Percentiles rank a stretch among this genome's conserved stretches.
These are phyloP conservation scores for Aegilops sharonensis DNA, from an alignment of 176 grass and related monocot species.

Conservation along the genomic window DNA sequence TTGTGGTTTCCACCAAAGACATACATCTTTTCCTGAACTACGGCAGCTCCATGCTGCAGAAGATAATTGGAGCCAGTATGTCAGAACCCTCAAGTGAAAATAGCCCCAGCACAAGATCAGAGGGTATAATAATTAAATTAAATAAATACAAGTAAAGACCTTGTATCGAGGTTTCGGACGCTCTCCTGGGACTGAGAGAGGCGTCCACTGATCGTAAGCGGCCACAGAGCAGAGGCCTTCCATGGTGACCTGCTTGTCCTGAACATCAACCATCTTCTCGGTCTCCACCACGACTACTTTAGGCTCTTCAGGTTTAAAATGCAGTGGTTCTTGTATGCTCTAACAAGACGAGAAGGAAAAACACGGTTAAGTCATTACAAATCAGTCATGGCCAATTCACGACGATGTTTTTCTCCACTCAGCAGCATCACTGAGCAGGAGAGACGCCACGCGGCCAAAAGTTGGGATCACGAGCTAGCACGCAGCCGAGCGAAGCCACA, in stretches of 20 bases:
- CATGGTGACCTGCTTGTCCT: slow-evolving; percentile 87
- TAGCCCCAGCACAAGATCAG: background rate
- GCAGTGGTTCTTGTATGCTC: slow-evolving; percentile 39
- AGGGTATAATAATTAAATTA: background rate
- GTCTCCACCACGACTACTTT: slow-evolving; percentile 63
- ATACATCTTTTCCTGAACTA: slow-evolving; percentile 93
- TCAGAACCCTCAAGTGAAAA: slow-evolving; percentile 18
- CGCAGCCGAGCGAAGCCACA: slow-evolving; percentile 2
- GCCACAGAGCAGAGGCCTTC: slow-evolving; percentile 74
- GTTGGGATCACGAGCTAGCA: slow-evolving; percentile 1
- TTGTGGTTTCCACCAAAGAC: slow-evolving; percentile 92
- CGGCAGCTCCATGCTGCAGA: slow-evolving; percentile 80
- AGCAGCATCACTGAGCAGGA: background rate
- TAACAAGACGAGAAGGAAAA: background rate
- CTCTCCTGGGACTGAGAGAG: slow-evolving; percentile 55
- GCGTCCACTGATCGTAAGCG: slow-evolving; percentile 64
- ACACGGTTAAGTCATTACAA: background rate
- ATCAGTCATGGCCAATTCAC: background rate
- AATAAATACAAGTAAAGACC: slow-evolving; percentile 32
- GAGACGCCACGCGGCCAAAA: background rate
- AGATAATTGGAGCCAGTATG: background rate
- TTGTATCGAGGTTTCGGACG: slow-evolving; percentile 74
- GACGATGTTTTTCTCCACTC: background rate
- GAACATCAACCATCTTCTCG: slow-evolving; percentile 51
- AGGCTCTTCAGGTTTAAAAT: slow-evolving; percentile 32